Conservation (phyloP, 306 rosid genomes). For the Quercus cerris region DNA sequence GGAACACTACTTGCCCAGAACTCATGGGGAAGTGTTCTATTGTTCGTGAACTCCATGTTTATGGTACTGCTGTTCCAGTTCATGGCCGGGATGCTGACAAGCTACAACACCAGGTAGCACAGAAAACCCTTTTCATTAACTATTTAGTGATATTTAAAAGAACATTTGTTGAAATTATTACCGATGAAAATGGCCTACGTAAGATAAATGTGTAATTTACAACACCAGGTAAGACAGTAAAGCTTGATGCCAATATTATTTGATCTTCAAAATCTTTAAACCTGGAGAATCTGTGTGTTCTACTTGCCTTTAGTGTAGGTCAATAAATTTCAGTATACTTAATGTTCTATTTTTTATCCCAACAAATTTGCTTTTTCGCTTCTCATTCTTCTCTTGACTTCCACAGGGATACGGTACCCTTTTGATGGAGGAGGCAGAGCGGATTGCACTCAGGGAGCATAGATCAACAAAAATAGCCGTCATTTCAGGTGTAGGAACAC, state of each 20-base stretch:
- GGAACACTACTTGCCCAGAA: slow-evolving; percentile 79
- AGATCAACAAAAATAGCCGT: slow-evolving; percentile 80
- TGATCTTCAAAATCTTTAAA: background rate
- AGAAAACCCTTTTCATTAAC: slow-evolving; percentile 10
- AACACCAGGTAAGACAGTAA: background rate
- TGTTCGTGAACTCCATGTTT: slow-evolving; percentile 95
- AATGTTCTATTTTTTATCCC: background rate
- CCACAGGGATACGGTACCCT: slow-evolving; percentile 94
- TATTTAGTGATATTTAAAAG: background rate
- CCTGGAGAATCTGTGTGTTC: background rate
- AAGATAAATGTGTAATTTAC: background rate
- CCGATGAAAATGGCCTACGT: background rate
- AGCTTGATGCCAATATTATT: background rate
- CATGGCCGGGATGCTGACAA: slow-evolving; percentile 93
- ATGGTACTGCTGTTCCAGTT: slow-evolving; percentile 99
- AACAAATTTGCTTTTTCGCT: background rate
- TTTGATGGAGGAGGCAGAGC: slow-evolving; percentile 95
- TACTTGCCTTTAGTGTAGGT: background rate
- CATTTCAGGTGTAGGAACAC: slow-evolving; percentile 96
- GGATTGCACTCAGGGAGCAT: slow-evolving; percentile 72
- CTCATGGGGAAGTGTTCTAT: slow-evolving; percentile 83
- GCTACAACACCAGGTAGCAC: slow-evolving; percentile 90
- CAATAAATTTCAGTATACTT: background rate
- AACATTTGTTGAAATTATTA: background rate
- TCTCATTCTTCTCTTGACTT: background rate